phyloP scores from a whole-genome alignment of 129 eudicot species.

The Helianthus tuberosus region DNA sequence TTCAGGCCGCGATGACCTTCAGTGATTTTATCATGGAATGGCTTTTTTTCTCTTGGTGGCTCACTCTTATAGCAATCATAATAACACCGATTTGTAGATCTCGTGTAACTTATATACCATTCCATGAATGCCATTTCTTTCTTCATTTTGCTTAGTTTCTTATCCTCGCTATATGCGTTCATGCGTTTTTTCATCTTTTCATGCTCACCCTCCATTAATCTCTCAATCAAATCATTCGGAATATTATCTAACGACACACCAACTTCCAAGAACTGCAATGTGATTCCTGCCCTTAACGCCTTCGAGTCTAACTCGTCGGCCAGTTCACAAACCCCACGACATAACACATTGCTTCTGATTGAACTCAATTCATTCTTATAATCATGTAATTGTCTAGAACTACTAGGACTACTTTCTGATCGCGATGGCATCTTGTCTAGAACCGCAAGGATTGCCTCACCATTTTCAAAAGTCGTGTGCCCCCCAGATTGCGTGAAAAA shows the following conservation, averaged over 20 bases:
- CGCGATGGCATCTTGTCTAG: slow-evolving; percentile 13
- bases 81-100: slow-evolving; percentile 26
- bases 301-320: neutral
- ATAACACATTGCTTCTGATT: slow-evolving; percentile 30
- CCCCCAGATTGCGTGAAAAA: slow-evolving; percentile 46
- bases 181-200: neutral
- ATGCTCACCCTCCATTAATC: neutral
- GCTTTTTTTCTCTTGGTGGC: neutral
- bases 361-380: slow-evolving; percentile 26
- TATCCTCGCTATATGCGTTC: neutral
- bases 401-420: neutral
- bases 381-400: neutral
- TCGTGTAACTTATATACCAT: slow-evolving; percentile 39
- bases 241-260: neutral
- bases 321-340: slow-evolving; percentile 27
- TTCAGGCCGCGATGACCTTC: slow-evolving; percentile 10
- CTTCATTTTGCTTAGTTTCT: slow-evolving; percentile 39
- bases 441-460: slow-evolving; percentile 33
- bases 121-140: slow-evolving; percentile 35
- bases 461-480: slow-evolving; percentile 40
- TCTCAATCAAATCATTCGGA: slow-evolving; percentile 12
- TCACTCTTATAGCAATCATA: slow-evolving; percentile 30
- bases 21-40: neutral
- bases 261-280: slow-evolving; percentile 34
- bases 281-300: slow-evolving; percentile 35